Evolutionary conservation across 306 rosid genomes (phyloP), one percentile per base, ranked within the genome.

Genomic region (Elaeagnus macrophylla): DNA sequence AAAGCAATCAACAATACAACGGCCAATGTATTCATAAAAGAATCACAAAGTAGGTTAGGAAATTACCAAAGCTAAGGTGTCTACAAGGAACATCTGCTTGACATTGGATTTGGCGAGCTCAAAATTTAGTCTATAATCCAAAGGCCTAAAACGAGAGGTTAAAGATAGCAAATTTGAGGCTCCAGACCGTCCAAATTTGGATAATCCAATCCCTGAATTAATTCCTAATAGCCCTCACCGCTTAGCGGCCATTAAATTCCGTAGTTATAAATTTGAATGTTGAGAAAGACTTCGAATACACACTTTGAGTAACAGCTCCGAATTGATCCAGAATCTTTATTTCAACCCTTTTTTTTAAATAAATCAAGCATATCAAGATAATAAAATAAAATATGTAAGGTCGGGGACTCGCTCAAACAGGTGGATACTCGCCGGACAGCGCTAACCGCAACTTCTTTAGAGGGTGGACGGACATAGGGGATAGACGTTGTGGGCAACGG

Each of bases 61-160:
- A 57, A 60, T 75, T 74, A 90, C 97, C 53, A 90, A 81, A 44
- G 94, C 95, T 62, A 90, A 83, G 8, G 97, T 90, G 66, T 90
- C 97, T 41, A 90, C 90, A 8, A 86, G 95, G 68, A 86, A 86
- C 53, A 79, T 37, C 9, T 80, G 85, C 61, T 77, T 71, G 55
- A 94, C 90, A 43, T 77, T 90, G 10, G 95, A 44, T 68, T 83
- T 79, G 42, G 62, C 85, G 46, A 81, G 81, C 50, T 81, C 75
- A 57, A 85, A 80, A 39, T 62, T 54, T 43, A 57, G 70, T 39
- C 81, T 75, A 39, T 60, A 75, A 54, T 71, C 79, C 66, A 43
- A 57, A 15, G 67, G 67, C 59, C 77, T 72, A 38, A 37, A 48
- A 19, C 62, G 49, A 5, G 66, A 73, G 69, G 66, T 53, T 14